A percentile compares a stretch with the other conserved stretches of the same genome.
Evolutionary conservation across 2,329 filamentous ascomycete species (phyloP).

Genomic region (Aschersonia sp.): DNA sequence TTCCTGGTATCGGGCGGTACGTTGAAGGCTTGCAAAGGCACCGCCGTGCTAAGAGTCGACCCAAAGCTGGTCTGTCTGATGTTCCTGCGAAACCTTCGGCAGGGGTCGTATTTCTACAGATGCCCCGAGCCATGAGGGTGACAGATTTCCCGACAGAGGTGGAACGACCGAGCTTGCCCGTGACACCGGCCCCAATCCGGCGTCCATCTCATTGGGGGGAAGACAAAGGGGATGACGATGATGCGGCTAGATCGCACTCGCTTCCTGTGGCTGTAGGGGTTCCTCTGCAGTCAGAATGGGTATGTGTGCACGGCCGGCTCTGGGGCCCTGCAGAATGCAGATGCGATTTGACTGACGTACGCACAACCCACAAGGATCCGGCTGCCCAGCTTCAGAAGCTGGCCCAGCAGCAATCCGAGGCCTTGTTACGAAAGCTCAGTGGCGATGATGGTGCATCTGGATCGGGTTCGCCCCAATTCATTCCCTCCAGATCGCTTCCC

Average conservation of each 20-base stretch:
- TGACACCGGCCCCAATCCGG: constrained; percentile 72
- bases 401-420: constrained; percentile 49
- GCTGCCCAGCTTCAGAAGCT: constrained; percentile 55
- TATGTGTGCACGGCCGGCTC: constrained; percentile 53
- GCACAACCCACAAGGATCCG: constrained; percentile 48
- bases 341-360: constrained; percentile 40
- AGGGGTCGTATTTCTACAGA: constrained; percentile 1
- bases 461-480: constrained; percentile 20
- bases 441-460: constrained; percentile 14
- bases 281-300: constrained; percentile 81
- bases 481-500: constrained; percentile 34
- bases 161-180: constrained; percentile 77
- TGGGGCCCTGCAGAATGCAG: constrained; percentile 37
- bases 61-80: background rate
- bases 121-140: constrained; percentile 42
- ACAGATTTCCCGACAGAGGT: constrained; percentile 77
- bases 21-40: constrained; percentile 62
- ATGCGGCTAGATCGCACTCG: constrained; percentile 34
- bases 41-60: constrained; percentile 21
- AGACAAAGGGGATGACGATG: constrained; percentile 24
- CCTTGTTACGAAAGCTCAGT: constrained; percentile 39
- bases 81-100: background rate
- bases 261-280: constrained; percentile 71
- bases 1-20: constrained; percentile 77
- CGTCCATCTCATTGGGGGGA: constrained; percentile 50